Evolutionary conservation across 176 grass and related monocot genomes (phyloP).

Genomic region (Avena atlantica): DNA sequence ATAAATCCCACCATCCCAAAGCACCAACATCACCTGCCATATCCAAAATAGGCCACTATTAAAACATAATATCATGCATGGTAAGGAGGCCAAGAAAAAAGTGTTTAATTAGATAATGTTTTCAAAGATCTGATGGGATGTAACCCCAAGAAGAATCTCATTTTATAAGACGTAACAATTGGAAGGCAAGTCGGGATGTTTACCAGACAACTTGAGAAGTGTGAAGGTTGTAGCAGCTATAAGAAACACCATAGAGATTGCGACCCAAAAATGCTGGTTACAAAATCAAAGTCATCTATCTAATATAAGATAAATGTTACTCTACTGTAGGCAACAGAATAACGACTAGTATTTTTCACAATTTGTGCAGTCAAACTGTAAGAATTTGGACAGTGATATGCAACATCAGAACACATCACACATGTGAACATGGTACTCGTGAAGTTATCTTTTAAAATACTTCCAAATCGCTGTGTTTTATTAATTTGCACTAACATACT

Average conservation of each 20-base stretch:
- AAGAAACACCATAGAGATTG: constrained; percentile 98
- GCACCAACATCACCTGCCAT: constrained; percentile 83
- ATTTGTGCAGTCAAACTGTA: background rate
- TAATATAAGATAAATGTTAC: constrained; percentile 43
- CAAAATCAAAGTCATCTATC: constrained; percentile 24
- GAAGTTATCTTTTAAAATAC: background rate
- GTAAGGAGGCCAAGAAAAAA: background rate
- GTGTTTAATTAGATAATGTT: constrained; percentile 12
- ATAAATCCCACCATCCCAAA: constrained; percentile 94
- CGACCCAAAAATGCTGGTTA: constrained; percentile 95
- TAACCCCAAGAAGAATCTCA: background rate
- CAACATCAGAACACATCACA: background rate
- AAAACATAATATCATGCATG: constrained; percentile 24
- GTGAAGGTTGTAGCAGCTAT: constrained; percentile 87
- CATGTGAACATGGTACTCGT: background rate
- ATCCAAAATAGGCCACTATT: constrained; percentile 35
- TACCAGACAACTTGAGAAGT: constrained; percentile 89
- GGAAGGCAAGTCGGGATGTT: constrained; percentile 34
- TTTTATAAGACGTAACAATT: constrained; percentile 1
- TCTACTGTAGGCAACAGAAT: constrained; percentile 17
- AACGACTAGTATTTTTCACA: background rate
- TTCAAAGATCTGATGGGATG: background rate
- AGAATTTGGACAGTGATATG: background rate
- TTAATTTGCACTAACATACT: background rate
- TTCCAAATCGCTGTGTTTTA: constrained; percentile 1